phyloP scores from a whole-genome alignment of 805 yeast genomes.

The Saccharomycopsis sp. region DNA sequence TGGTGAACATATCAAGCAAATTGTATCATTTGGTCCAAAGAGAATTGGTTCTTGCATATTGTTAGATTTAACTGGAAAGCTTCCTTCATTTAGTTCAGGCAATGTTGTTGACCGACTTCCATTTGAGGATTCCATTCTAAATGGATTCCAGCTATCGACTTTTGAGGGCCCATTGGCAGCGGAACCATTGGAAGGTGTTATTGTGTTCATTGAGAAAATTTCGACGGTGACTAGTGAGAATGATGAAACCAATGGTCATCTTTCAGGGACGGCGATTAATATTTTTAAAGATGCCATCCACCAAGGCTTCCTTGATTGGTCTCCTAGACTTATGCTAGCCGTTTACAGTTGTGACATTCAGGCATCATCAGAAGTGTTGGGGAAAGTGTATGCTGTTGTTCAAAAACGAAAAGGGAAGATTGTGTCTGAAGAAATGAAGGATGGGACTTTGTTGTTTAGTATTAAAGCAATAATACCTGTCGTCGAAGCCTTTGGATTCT shows the following conservation, averaged over 20 bases:
- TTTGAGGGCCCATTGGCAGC: conserved; percentile 82
- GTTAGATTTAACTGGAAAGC: conserved; percentile 39
- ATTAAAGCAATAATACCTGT: conserved; percentile 84
- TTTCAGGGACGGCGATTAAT: conserved; percentile 69
- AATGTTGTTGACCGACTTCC: conserved; percentile 26
- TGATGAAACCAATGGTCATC: conserved; percentile 33
- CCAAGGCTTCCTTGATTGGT: conserved; percentile 64
- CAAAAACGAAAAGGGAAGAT: conserved; percentile 83
- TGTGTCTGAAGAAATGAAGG: conserved; percentile 90
- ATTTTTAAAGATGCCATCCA: conserved; percentile 69
- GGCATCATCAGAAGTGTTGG: conserved; percentile 88
- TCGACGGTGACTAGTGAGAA: conserved; percentile 21
- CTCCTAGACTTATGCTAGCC: conserved; percentile 88
- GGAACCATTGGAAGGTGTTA: conserved; percentile 82
- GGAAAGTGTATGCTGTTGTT: conserved; percentile 91
- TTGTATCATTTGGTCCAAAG: conserved; percentile 72
- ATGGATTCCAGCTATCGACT: conserved; percentile 81
- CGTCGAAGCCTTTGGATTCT: conserved; percentile 91
- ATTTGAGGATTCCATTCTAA: conserved; percentile 57
- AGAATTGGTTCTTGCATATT: conserved; percentile 70
- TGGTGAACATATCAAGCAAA: conserved; percentile 30
- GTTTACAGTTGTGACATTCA: conserved; percentile 93
- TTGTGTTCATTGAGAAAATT: conserved; percentile 43
- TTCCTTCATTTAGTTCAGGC: conserved; percentile 30
- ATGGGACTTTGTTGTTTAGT: conserved; percentile 95